Evolutionary conservation across 306 rosid genomes (phyloP).

Genomic region (Trichosanthes truncata): DNA sequence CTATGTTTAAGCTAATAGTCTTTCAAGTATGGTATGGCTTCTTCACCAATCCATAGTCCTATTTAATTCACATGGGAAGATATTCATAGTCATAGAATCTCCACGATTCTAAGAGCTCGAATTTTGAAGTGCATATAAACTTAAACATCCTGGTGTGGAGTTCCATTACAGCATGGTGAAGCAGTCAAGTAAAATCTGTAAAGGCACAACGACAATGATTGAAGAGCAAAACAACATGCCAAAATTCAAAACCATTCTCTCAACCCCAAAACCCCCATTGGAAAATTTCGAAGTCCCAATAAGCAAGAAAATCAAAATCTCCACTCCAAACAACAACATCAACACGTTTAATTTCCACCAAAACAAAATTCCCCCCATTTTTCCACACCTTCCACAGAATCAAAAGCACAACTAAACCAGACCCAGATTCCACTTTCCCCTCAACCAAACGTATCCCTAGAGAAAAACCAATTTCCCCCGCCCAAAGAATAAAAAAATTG

Average conservation of each 20-base stretch:
- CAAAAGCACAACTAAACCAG: neutral
- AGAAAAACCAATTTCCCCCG: neutral
- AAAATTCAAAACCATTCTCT: neutral
- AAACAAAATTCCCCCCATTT: neutral
- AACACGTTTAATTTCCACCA: neutral
- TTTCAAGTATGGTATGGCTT: neutral
- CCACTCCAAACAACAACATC: neutral
- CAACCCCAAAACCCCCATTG: neutral
- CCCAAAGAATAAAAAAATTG: neutral
- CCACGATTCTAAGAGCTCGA: neutral
- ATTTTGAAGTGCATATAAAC: neutral
- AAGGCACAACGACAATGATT: neutral
- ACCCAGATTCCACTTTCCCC: neutral
- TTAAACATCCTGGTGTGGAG: neutral
- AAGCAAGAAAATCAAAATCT: neutral
- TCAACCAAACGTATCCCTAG: neutral
- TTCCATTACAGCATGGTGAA: slow-evolving; percentile 3
- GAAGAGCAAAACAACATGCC: neutral
- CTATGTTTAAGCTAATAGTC: neutral
- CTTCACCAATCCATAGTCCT: neutral
- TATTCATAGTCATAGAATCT: neutral
- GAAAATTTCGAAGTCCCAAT: neutral
- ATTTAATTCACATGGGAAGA: neutral
- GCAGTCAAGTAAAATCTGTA: slow-evolving; percentile 7
- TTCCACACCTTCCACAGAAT: neutral